Evolutionary conservation across 257 asterid species (phyloP).

Genomic region (Gardenia jasminoides): DNA sequence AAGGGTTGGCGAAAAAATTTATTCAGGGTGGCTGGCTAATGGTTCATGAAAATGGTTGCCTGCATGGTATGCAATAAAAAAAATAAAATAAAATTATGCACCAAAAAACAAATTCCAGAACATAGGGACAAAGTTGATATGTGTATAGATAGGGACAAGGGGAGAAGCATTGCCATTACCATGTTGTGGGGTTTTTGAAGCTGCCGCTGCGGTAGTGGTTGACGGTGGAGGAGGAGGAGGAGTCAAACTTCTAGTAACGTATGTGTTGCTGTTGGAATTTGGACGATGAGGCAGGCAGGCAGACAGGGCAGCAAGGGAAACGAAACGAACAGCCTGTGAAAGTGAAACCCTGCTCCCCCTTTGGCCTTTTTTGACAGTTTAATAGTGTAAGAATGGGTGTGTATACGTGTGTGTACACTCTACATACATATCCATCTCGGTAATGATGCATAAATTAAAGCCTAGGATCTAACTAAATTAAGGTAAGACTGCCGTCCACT

Average conservation of each 20-base stretch:
- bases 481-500: slow-evolving; percentile 3
- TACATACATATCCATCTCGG: no score
- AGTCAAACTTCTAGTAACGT: not conserved
- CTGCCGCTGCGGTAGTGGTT: not conserved
- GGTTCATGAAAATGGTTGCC: not conserved
- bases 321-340: not conserved
- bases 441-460: no score
- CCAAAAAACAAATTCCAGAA: not conserved
- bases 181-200: not conserved
- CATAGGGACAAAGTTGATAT: not conserved
- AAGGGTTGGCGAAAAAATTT: not conserved
- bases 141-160: not conserved
- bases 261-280: not conserved
- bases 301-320: not conserved
- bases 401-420: no score
- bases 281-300: not conserved
- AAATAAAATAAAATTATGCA: no score
- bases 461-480: no score
- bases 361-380: not conserved
- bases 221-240: not conserved
- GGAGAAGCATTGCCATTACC: not conserved
- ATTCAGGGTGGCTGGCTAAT: not conserved
- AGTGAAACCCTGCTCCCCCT: not conserved
- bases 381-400: not conserved
- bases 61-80: not conserved